phyloP scores from a whole-genome alignment of 129 eudicot species.

The Arctium minus region DNA sequence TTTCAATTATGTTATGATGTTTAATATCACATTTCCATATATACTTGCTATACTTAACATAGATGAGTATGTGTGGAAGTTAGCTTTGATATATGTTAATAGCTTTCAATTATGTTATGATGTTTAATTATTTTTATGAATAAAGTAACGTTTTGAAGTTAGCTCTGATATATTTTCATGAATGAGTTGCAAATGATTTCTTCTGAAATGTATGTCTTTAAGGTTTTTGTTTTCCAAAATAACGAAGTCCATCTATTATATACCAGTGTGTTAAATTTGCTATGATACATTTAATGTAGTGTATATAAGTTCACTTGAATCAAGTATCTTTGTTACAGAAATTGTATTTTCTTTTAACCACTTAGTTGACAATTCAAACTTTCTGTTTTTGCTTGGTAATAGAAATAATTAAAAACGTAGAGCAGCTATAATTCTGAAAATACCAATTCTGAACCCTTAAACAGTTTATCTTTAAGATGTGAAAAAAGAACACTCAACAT shows the following conservation, averaged over 20 bases:
- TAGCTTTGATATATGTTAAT: background rate
- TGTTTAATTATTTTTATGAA: too few species aligned
- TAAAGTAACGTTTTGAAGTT: too few species aligned
- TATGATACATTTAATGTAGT: background rate
- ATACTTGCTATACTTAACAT: background rate
- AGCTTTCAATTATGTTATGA: background rate
- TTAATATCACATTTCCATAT: background rate
- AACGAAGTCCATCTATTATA: background rate
- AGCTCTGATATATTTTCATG: background rate
- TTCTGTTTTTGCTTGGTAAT: slow-evolving; percentile 4
- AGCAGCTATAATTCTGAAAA: background rate
- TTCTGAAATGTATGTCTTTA: background rate
- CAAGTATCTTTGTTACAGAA: background rate
- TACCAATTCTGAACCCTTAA: background rate
- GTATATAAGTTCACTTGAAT: background rate
- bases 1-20: background rate
- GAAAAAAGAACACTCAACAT: background rate
- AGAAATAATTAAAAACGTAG: background rate
- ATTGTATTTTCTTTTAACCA: background rate
- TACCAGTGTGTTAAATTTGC: background rate
- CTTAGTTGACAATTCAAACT: background rate
- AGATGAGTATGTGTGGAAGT: background rate
- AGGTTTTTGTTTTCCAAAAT: too few species aligned
- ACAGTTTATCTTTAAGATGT: background rate
- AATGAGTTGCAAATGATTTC: background rate